phyloP scores from a whole-genome alignment of 2,329 filamentous ascomycete genomes.

The Diplodia sapinea region DNA sequence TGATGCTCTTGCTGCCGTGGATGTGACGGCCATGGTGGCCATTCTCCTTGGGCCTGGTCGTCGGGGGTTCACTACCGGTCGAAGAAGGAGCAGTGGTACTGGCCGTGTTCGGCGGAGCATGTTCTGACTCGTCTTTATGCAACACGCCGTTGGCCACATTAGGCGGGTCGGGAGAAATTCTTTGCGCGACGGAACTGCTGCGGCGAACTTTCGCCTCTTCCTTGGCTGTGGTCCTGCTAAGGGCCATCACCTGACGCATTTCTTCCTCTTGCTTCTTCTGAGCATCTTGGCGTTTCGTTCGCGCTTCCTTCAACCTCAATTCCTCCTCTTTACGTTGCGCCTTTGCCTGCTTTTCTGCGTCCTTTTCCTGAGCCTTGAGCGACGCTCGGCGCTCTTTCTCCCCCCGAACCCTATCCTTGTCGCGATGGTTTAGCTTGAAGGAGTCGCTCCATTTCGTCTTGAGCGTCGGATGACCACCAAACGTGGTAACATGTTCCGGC shows the following conservation, averaged over 20 bases:
- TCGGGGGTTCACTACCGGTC: constrained; percentile 9
- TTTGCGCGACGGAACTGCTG: background rate
- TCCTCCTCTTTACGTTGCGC: constrained; percentile 55
- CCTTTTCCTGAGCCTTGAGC: constrained; percentile 58
- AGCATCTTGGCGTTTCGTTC: constrained; percentile 58
- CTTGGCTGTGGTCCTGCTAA: constrained; percentile 65
- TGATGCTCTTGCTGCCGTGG: constrained; percentile 37
- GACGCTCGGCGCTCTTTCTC: constrained; percentile 32
- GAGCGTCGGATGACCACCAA: constrained; percentile 34
- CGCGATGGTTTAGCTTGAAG: constrained; percentile 9
- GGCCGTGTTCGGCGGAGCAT: constrained; percentile 19
- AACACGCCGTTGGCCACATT: background rate
- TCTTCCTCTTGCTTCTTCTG: constrained; percentile 67
- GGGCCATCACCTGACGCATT: constrained; percentile 67
- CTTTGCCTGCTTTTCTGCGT: constrained; percentile 53
- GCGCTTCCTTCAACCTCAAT: constrained; percentile 42
- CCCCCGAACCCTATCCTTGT: constrained; percentile 35
- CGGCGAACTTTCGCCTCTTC: constrained; percentile 37
- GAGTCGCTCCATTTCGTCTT: constrained; percentile 27
- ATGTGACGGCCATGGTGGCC: constrained; percentile 25
- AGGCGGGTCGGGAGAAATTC: constrained; percentile 4
- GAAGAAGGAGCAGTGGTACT: constrained; percentile 21
- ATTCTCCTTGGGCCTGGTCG: constrained; percentile 36
- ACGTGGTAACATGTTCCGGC: constrained; percentile 41
- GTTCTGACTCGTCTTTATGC: constrained; percentile 14